Evolutionary conservation across 2,329 filamentous ascomycete genomes (phyloP).

Genomic region (Pseudogymnoascus verrucosus): DNA sequence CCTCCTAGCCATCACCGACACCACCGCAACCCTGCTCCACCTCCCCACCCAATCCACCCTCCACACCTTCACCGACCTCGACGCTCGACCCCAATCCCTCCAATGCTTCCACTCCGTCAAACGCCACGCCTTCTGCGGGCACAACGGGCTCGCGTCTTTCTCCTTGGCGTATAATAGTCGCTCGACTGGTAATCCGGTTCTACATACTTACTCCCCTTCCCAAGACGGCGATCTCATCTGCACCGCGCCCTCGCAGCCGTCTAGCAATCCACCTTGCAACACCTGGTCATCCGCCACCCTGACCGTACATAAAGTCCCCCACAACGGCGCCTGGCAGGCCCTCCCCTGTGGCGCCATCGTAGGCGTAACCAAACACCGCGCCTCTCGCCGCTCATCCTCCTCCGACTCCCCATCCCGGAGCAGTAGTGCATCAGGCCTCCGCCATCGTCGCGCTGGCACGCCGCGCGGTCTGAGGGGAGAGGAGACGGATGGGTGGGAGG

Average conservation of each 20-base stretch:
- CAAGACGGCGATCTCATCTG: constrained; percentile 49
- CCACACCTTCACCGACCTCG: constrained; percentile 53
- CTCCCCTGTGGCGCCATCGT: constrained; percentile 53
- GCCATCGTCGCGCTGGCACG: constrained; percentile 15
- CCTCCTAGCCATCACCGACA: constrained; percentile 51
- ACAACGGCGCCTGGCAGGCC: constrained; percentile 58
- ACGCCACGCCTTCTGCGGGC: constrained; percentile 45
- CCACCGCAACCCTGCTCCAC: constrained; percentile 53
- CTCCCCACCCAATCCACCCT: constrained; percentile 47
- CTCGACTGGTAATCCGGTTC: constrained; percentile 52
- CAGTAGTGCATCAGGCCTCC: constrained; percentile 10
- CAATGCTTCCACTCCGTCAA: constrained; percentile 49
- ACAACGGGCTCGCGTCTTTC: constrained; percentile 51
- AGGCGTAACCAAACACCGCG: constrained; percentile 47
- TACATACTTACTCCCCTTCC: constrained; percentile 54
- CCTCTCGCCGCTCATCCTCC: constrained; percentile 18
- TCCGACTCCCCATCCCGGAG: constrained; percentile 12
- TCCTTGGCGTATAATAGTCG: constrained; percentile 50
- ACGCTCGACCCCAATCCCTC: constrained; percentile 51
- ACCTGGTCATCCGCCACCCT: constrained; percentile 45
- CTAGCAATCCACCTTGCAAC: constrained; percentile 38
- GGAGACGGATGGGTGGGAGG: constrained; percentile 39
- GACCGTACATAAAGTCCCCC: constrained; percentile 44
- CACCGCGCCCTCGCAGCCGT: constrained; percentile 39
- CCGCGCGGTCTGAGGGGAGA: constrained; percentile 1